Conservation (phyloP, 345 rosid species). For the Citrus mangshanensis region DNA sequence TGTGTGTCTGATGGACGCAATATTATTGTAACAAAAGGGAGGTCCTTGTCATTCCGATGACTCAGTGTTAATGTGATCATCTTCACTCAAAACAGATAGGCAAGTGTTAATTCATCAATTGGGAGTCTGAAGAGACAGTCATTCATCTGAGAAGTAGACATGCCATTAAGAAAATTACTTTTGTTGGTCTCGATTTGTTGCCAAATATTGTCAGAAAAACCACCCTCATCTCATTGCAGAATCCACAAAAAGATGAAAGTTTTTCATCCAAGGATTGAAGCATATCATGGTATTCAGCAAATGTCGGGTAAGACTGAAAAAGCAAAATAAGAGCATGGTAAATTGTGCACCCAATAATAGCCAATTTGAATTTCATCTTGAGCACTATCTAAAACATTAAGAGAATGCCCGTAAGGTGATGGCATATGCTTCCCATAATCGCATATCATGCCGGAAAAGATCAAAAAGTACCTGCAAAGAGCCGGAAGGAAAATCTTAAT, state of each 20-base stretch:
- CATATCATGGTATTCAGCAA: slow-evolving; percentile 69
- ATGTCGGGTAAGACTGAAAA: slow-evolving; percentile 58
- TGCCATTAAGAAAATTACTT: neutral
- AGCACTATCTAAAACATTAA: neutral
- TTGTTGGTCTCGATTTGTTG: neutral
- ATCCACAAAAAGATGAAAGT: slow-evolving; percentile 35
- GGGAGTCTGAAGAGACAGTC: neutral
- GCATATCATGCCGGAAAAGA: slow-evolving; percentile 66
- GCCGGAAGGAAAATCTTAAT: neutral
- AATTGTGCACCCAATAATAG: neutral
- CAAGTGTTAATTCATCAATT: neutral
- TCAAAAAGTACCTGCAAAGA: slow-evolving; percentile 73
- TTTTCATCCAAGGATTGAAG: slow-evolving; percentile 56
- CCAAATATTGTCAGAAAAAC: neutral
- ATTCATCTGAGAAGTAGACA: neutral
- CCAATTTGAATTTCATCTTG: neutral
- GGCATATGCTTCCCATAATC: slow-evolving; percentile 83
- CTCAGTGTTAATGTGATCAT: neutral
- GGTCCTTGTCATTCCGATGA: neutral
- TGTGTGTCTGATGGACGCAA: neutral
- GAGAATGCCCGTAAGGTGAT: slow-evolving; percentile 59
- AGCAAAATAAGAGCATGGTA: neutral
- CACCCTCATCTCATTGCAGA: slow-evolving; percentile 26
- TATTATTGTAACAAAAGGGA: neutral
- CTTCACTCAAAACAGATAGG: neutral